Evolutionary conservation across 2,329 filamentous ascomycete species (phyloP).

Genomic region (Grosmannia serpens): DNA sequence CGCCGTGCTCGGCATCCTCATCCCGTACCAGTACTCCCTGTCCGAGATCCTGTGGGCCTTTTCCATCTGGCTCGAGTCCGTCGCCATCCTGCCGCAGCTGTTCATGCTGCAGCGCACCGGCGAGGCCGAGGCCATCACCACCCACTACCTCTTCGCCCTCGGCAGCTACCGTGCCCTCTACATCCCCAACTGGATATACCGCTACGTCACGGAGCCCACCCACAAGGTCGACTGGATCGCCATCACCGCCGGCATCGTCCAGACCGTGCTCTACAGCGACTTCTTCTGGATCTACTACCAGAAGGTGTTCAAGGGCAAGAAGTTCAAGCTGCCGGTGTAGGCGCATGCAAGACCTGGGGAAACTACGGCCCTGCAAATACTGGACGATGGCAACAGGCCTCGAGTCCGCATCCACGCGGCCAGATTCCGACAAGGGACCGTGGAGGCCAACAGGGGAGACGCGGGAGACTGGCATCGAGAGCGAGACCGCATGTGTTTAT

Average conservation of each 20-base stretch:
- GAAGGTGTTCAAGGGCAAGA: constrained; percentile 83
- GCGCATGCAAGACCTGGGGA: neutral
- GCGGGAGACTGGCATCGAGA: neutral
- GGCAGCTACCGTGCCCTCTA: constrained; percentile 88
- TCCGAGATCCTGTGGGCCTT: constrained; percentile 94
- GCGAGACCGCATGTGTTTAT: neutral
- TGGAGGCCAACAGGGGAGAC: neutral
- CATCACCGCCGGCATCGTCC: constrained; percentile 77
- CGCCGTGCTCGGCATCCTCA: constrained; percentile 64
- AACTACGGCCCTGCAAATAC: neutral
- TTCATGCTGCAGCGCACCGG: constrained; percentile 98
- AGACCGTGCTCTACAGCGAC: constrained; percentile 93
- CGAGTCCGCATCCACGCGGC: neutral
- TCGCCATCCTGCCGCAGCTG: constrained; percentile 91
- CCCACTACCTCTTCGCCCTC: constrained; percentile 91
- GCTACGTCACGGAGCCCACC: constrained; percentile 63
- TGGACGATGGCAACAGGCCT: neutral
- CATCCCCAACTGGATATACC: constrained; percentile 97
- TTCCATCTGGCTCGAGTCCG: constrained; percentile 94
- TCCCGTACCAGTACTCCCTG: constrained; percentile 73
- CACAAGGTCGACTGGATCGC: constrained; percentile 76
- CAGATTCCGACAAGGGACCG: neutral
- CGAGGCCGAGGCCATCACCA: constrained; percentile 98
- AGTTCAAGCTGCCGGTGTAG: constrained; percentile 75
- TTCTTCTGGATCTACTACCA: constrained; percentile 99